Percentiles rank a stretch among this genome's conserved stretches.
These are phyloP conservation scores for Prinsepia uniflora DNA, from an alignment of 306 rosid genomes.

Conservation along the genomic window DNA sequence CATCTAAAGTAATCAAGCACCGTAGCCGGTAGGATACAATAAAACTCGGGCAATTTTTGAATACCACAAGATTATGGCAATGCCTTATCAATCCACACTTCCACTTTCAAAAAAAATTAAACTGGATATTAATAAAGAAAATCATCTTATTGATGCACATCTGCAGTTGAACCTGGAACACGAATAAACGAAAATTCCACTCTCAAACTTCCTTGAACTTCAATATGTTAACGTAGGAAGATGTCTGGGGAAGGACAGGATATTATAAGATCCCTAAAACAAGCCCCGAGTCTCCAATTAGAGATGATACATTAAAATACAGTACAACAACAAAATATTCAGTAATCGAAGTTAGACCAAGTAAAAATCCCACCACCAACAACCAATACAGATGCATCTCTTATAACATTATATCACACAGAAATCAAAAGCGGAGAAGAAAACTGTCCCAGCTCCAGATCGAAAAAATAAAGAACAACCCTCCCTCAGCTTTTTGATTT, in stretches of 20 bases:
- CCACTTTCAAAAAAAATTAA: neutral
- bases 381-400: constrained; percentile 38
- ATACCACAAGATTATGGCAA: too few species aligned
- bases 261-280: neutral
- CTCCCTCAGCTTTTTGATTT: constrained; percentile 75
- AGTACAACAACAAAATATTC: constrained; percentile 34
- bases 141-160: neutral
- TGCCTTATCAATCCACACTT: too few species aligned
- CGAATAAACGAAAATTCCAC: neutral
- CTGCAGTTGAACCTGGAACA: neutral
- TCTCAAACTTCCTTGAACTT: constrained; percentile 12
- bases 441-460: neutral
- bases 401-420: constrained; percentile 37
- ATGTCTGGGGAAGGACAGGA: constrained; percentile 3
- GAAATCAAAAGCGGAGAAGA: constrained; percentile 21
- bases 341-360: constrained; percentile 34
- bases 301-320: constrained; percentile 1
- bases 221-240: neutral
- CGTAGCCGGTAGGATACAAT: too few species aligned
- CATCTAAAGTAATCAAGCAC: too few species aligned
- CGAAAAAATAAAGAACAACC: neutral
- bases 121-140: neutral
- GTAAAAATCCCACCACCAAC: constrained; percentile 38
- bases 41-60: too few species aligned
- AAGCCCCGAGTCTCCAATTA: constrained; percentile 14